Evolutionary conservation across 495 filamentous ascomycete species (phyloP).

Genomic region (Pseudevernia furfuracea): DNA sequence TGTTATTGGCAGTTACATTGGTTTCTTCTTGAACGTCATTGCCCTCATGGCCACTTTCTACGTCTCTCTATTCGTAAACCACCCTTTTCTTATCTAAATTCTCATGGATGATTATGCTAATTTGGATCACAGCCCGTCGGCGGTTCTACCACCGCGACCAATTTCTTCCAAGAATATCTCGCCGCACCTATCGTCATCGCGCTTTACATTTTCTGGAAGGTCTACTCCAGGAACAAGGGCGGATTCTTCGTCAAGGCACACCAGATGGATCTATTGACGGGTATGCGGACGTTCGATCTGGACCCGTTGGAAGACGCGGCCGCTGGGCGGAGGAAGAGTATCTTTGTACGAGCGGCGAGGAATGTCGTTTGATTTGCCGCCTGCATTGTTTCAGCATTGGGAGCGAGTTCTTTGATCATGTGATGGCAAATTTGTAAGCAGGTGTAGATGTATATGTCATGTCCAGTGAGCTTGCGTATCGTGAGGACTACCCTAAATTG

Average conservation of each 20-base stretch:
- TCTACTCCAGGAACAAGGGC: slow-evolving; percentile 24
- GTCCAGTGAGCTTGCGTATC: too few relatives aligned
- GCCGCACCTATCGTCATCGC: slow-evolving; percentile 49
- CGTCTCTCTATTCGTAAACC: slow-evolving; percentile 38
- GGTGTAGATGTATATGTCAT: not conserved
- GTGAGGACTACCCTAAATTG: too few relatives aligned
- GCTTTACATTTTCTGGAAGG: slow-evolving; percentile 35
- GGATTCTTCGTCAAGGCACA: slow-evolving; percentile 19
- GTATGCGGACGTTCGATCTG: slow-evolving; percentile 22
- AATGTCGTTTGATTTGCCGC: slow-evolving; percentile 12
- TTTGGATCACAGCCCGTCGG: slow-evolving; percentile 36
- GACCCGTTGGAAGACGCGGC: slow-evolving; percentile 19
- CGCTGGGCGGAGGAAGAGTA: slow-evolving; percentile 10
- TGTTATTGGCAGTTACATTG: slow-evolving; percentile 59
- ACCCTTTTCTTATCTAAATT: not conserved
- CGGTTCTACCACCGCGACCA: slow-evolving; percentile 35
- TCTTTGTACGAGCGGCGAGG: slow-evolving; percentile 3
- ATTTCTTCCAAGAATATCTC: slow-evolving; percentile 58
- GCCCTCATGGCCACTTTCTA: slow-evolving; percentile 58
- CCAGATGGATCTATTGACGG: slow-evolving; percentile 25
- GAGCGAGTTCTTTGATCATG: not conserved
- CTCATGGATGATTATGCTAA: slow-evolving; percentile 22
- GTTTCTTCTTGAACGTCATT: slow-evolving; percentile 51
- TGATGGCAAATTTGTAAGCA: not conserved
- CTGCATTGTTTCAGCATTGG: not conserved